These are phyloP conservation scores for Magnusiomyces suaveolens DNA, from an alignment of 1,139 yeast species.

Conservation along the genomic window DNA sequence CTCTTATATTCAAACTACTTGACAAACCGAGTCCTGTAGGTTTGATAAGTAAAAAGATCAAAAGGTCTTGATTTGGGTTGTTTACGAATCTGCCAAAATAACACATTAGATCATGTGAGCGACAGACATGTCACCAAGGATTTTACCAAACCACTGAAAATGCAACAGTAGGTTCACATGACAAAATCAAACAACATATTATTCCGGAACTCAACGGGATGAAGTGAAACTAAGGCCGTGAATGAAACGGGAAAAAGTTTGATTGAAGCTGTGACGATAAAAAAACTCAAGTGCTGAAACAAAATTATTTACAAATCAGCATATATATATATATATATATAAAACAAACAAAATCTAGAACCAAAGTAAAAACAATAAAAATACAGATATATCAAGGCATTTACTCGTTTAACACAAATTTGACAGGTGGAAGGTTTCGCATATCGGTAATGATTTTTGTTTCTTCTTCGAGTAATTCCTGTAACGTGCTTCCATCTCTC, in stretches of 20 bases:
- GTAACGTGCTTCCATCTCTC: conserved; percentile 34
- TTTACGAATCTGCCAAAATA: no score
- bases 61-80: no score
- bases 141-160: no score
- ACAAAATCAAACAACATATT: background rate
- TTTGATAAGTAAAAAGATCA: background rate
- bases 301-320: background rate
- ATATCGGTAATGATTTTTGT: conserved; percentile 23
- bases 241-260: no score
- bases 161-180: no score
- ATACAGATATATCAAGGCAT: background rate
- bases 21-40: background rate
- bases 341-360: background rate
- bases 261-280: no score
- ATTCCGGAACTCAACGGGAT: no score
- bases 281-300: no score
- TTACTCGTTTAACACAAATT: conserved; percentile 4
- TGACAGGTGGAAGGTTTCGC: conserved; percentile 13
- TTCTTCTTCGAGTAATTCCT: conserved; percentile 32
- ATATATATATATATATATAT: no score
- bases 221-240: no score
- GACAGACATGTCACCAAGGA: no score
- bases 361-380: background rate
- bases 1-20: background rate
- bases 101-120: no score